Conservation (phyloP, 1,284 basidiomycete species). For the Tilletia horrida region DNA sequence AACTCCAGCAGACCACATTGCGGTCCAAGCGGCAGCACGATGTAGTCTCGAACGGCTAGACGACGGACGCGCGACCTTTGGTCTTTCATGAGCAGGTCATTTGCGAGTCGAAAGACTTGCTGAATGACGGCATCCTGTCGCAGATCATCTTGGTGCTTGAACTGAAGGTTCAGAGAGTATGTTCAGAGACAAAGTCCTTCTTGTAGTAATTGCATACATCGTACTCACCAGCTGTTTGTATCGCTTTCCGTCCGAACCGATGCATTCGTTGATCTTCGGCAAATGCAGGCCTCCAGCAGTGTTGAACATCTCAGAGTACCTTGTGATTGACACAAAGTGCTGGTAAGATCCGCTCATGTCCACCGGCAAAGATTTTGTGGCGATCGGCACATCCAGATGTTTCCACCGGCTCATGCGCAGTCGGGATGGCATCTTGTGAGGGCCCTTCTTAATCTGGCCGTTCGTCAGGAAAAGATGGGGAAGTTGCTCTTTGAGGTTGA, state of each 20-base stretch:
- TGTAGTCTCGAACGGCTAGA: slow-evolving; percentile 77
- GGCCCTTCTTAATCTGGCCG: slow-evolving; percentile 30
- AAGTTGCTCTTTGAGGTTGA: slow-evolving; percentile 58
- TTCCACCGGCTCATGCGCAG: slow-evolving; percentile 29
- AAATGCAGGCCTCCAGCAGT: slow-evolving; percentile 75
- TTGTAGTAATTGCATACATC: neutral
- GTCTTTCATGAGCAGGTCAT: slow-evolving; percentile 71
- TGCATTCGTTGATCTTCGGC: slow-evolving; percentile 76
- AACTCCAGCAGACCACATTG: slow-evolving; percentile 88
- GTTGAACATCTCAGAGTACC: slow-evolving; percentile 60
- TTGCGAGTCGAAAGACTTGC: slow-evolving; percentile 89
- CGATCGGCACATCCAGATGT: slow-evolving; percentile 62
- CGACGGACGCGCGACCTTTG: slow-evolving; percentile 71
- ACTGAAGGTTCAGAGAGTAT: too few relatives aligned
- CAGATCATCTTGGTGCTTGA: slow-evolving; percentile 84
- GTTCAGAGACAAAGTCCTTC: too few relatives aligned
- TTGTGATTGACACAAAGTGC: slow-evolving; percentile 66
- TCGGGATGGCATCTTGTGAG: slow-evolving; percentile 29
- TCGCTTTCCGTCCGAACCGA: slow-evolving; percentile 66
- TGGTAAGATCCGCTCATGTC: slow-evolving; percentile 64
- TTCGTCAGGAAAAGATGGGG: slow-evolving; percentile 26
- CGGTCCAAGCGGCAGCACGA: slow-evolving; percentile 76
- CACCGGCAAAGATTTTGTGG: slow-evolving; percentile 70
- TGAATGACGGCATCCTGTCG: slow-evolving; percentile 99
- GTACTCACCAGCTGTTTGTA: slow-evolving; percentile 77